phyloP scores from a whole-genome alignment of 192 early-diverging fungal genomes.

The Mortierella alpina region DNA sequence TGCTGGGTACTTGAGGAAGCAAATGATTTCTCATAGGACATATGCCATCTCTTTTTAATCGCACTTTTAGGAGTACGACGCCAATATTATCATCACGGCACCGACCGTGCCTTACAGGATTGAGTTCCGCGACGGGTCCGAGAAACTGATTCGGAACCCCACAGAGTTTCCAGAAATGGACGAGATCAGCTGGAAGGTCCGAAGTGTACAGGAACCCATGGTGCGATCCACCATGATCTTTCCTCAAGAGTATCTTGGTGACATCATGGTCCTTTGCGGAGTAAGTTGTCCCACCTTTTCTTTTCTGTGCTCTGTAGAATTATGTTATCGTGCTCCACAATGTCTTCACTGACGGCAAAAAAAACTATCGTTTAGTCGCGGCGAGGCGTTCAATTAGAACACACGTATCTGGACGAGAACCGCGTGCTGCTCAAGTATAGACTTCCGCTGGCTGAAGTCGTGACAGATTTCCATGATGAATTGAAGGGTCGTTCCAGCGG shows the following conservation, averaged over 20 bases:
- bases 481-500: conserved; percentile 93
- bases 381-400: conserved; percentile 88
- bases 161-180: conserved; percentile 89
- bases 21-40: neutral
- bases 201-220: conserved; percentile 88
- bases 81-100: conserved; percentile 89
- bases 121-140: conserved; percentile 56
- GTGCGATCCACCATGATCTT: conserved; percentile 92
- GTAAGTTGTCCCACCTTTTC: conserved; percentile 35
- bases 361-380: conserved; percentile 57
- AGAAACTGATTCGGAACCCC: conserved; percentile 80
- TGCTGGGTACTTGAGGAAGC: neutral
- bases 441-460: conserved; percentile 92
- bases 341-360: neutral
- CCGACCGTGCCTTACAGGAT: conserved; percentile 93
- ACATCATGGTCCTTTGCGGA: conserved; percentile 81
- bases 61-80: conserved; percentile 82
- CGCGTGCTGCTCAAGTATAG: conserved; percentile 88
- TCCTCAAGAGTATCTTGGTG: conserved; percentile 82
- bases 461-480: conserved; percentile 95
- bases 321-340: neutral
- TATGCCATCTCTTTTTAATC: conserved; percentile 8
- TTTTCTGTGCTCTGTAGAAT: neutral
- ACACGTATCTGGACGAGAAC: conserved; percentile 87
- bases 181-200: conserved; percentile 70